These are phyloP conservation scores for Penicillium palitans DNA, from an alignment of 2,329 filamentous ascomycete species.

Conservation along the genomic window DNA sequence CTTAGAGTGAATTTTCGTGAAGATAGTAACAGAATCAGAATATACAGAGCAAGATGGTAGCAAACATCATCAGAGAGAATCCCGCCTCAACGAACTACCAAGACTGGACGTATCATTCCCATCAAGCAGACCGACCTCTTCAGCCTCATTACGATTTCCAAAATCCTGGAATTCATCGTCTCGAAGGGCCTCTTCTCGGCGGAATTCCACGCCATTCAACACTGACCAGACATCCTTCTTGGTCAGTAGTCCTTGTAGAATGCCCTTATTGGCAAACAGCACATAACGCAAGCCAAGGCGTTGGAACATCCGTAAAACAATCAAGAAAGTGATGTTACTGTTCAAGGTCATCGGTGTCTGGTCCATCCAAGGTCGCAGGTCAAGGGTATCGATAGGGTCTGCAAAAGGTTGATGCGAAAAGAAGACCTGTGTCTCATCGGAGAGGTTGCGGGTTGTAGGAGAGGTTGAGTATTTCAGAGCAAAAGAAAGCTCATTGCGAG, in stretches of 20 bases:
- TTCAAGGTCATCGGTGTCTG: conserved; percentile 93
- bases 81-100: conserved; percentile 33
- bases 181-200: conserved; percentile 33
- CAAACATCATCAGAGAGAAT: conserved; percentile 31
- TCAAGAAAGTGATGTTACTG: conserved; percentile 70
- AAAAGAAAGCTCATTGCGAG: conserved; percentile 81
- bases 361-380: conserved; percentile 97
- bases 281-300: conserved; percentile 90
- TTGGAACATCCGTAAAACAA: conserved; percentile 93
- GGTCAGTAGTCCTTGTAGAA: conserved; percentile 80
- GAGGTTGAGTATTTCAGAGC: conserved; percentile 67
- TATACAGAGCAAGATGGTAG: neutral
- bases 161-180: conserved; percentile 31
- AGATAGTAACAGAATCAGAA: neutral
- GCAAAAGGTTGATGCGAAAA: conserved; percentile 82
- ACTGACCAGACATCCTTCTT: conserved; percentile 98
- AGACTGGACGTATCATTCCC: conserved; percentile 35
- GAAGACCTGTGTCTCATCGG: conserved; percentile 73
- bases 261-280: conserved; percentile 78
- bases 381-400: conserved; percentile 74
- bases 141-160: conserved; percentile 29
- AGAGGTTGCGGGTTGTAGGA: conserved; percentile 51
- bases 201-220: conserved; percentile 71
- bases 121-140: conserved; percentile 42
- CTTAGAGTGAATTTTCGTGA: neutral